These are phyloP conservation scores for Cystobasidium tubakii DNA, from an alignment of 768 basidiomycete species.

Conservation along the genomic window DNA sequence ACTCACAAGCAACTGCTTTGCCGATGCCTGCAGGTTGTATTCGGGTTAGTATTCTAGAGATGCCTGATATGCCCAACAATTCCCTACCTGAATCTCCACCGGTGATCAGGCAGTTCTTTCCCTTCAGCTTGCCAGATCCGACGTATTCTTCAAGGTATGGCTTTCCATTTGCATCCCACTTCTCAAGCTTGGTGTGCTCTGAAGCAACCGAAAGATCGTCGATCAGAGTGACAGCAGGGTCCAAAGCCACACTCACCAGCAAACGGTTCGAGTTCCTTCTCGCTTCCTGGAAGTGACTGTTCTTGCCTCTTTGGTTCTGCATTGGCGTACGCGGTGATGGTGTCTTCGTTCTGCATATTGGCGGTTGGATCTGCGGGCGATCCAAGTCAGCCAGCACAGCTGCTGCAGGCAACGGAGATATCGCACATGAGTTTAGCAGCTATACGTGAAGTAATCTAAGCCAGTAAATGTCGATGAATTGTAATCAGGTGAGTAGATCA, in stretches of 20 bases:
- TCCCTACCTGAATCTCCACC: constrained; percentile 54
- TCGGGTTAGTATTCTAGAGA: too few relatives aligned
- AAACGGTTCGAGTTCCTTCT: constrained; percentile 11
- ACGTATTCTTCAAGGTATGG: constrained; percentile 51
- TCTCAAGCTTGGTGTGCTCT: constrained; percentile 35
- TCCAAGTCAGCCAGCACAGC: not conserved
- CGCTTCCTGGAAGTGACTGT: constrained; percentile 27
- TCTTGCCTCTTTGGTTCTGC: constrained; percentile 23
- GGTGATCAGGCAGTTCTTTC: constrained; percentile 55
- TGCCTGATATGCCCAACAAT: too few relatives aligned
- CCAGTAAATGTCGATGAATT: too few relatives aligned
- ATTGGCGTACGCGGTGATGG: constrained; percentile 25
- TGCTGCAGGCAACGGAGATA: too few relatives aligned
- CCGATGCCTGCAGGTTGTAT: constrained; percentile 38
- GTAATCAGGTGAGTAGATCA: too few relatives aligned
- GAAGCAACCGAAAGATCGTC: not conserved
- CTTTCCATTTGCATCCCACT: constrained; percentile 24
- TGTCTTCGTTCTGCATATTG: constrained; percentile 13
- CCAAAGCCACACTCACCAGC: constrained; percentile 9
- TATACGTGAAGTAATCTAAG: too few relatives aligned
- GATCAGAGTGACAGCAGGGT: not conserved
- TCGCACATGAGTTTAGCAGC: too few relatives aligned
- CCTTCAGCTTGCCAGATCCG: constrained; percentile 55
- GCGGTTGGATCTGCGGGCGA: not conserved
- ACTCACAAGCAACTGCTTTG: constrained; percentile 36